Conservation (phyloP, 108 stramenopile species). For the Skeletonema costatum region DNA sequence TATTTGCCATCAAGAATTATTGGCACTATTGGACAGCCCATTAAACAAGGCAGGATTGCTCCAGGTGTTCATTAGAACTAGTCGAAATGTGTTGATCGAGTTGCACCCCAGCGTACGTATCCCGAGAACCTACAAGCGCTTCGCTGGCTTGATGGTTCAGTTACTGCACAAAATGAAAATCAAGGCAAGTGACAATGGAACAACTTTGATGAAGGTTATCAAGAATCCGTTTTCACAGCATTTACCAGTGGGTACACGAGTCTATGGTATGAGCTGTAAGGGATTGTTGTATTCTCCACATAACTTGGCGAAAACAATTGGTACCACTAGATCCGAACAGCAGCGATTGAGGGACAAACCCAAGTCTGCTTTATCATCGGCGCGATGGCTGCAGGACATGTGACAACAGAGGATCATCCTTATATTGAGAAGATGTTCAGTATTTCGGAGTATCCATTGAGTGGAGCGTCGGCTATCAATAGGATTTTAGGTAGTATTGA, state of each 20-base stretch:
- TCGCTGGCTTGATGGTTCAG: conserved; percentile 92
- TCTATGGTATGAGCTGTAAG: conserved; percentile 85
- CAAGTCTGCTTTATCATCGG: conserved; percentile 96
- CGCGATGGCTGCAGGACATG: conserved; percentile 95
- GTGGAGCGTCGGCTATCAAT: conserved; percentile 92
- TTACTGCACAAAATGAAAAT: conserved; percentile 99
- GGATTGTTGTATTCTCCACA: conserved; percentile 89
- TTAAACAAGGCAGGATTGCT: conserved; percentile 96
- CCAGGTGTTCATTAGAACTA: conserved; percentile 92
- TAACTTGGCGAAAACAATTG: conserved; percentile 75
- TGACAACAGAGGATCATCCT: conserved; percentile 92
- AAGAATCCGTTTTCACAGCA: conserved; percentile 98
- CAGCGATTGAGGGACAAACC: conserved; percentile 18
- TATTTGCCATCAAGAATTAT: conserved; percentile 97
- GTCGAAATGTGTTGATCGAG: conserved; percentile 95
- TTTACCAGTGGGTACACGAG: conserved; percentile 90
- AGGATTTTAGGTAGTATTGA: conserved; percentile 88
- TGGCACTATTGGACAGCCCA: conserved; percentile 96
- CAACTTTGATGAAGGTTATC: conserved; percentile 95
- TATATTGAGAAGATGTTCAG: conserved; percentile 96
- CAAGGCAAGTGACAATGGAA: conserved; percentile 90
- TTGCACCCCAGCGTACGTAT: conserved; percentile 92
- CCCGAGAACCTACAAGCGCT: conserved; percentile 98
- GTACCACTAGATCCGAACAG: conserved; percentile 63
- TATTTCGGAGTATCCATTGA: conserved; percentile 94